phyloP scores from a whole-genome alignment of 176 grass and related monocot genomes.

The Musa beccarii region DNA sequence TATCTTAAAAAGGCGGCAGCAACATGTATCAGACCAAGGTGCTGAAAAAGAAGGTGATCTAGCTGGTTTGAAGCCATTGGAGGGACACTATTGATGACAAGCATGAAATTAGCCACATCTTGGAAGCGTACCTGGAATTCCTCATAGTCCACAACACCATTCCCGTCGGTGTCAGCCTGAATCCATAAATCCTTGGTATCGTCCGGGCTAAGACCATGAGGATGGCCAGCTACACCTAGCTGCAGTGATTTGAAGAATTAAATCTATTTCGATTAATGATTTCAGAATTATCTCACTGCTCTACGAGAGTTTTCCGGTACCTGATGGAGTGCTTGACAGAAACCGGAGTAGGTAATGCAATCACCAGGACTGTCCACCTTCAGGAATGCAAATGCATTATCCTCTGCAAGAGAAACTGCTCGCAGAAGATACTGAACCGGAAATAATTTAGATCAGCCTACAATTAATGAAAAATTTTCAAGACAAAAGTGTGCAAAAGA shows the following conservation, averaged over 20 bases:
- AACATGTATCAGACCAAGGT: no score
- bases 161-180: slow-evolving; percentile 13
- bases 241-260: neutral
- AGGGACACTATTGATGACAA: no score
- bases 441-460: neutral
- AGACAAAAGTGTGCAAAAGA: no score
- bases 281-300: neutral
- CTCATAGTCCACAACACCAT: slow-evolving; percentile 8
- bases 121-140: slow-evolving; percentile 6
- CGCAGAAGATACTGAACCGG: neutral
- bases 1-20: no score
- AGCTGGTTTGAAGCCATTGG: no score
- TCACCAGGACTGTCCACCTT: slow-evolving; percentile 13
- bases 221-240: slow-evolving; percentile 2
- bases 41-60: no score
- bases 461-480: neutral
- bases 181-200: slow-evolving; percentile 6
- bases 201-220: neutral
- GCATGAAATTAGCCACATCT: no score
- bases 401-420: slow-evolving; percentile 11
- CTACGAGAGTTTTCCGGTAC: neutral
- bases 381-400: slow-evolving; percentile 17
- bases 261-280: neutral
- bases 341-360: slow-evolving; percentile 17
- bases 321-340: slow-evolving; percentile 12